Percentiles rank a stretch among this genome's conserved stretches.
Conservation (phyloP, 305 asterid species). For the Solanum hybrid region DNA sequence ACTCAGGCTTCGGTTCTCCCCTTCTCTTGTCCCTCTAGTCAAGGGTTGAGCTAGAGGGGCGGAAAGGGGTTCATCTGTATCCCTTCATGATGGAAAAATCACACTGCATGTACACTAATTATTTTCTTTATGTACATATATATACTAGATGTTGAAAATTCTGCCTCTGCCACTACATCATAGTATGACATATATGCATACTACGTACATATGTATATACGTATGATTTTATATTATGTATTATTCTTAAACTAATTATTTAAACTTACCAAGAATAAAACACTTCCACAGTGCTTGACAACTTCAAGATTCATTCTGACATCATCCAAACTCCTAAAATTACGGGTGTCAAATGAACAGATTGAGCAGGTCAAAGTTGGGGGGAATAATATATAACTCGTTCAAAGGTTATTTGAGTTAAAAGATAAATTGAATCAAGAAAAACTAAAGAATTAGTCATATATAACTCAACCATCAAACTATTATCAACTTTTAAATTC, state of each 20-base stretch:
- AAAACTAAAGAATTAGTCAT: neutral
- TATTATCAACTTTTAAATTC: neutral
- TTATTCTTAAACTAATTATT: neutral
- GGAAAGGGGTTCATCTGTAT: neutral
- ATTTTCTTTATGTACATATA: neutral
- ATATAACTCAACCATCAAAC: neutral
- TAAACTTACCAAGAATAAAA: constrained; percentile 1
- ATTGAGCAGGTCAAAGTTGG: neutral
- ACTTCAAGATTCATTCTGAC: constrained; percentile 1
- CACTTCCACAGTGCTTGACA: neutral
- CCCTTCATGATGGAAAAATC: neutral
- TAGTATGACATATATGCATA: neutral
- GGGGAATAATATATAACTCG: neutral
- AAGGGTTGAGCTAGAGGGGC: neutral
- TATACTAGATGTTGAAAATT: neutral
- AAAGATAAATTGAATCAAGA: neutral
- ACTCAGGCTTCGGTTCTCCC: neutral
- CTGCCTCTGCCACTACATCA: neutral
- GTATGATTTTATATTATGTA: neutral
- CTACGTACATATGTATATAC: neutral
- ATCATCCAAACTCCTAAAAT: constrained; percentile 1
- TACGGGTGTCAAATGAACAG: neutral
- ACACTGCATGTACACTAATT: neutral
- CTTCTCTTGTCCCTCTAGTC: neutral
- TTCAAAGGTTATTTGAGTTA: neutral